Evolutionary conservation across 805 yeast species (phyloP).

Genomic region (Starmerella bombi): DNA sequence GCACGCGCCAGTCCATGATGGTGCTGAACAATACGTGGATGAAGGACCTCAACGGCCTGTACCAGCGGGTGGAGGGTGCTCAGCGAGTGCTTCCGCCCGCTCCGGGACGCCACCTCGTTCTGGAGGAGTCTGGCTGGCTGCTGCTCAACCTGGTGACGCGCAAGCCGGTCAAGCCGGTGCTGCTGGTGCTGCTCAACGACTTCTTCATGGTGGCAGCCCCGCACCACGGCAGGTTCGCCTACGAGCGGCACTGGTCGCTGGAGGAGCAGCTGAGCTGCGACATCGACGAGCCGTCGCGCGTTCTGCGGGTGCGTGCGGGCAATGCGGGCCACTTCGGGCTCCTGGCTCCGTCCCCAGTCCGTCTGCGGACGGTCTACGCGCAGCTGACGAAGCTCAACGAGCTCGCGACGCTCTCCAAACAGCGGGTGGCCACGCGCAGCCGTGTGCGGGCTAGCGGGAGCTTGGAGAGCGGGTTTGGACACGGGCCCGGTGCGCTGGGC

Average conservation of each 20-base stretch:
- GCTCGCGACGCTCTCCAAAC: slow-evolving; percentile 4
- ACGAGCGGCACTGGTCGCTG: slow-evolving; percentile 69
- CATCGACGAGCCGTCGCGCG: slow-evolving; percentile 20
- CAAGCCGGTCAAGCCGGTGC: slow-evolving; percentile 65
- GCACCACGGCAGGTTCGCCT: slow-evolving; percentile 40
- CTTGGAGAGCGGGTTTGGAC: not conserved
- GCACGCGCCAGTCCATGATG: slow-evolving; percentile 56
- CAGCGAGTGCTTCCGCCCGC: slow-evolving; percentile 60
- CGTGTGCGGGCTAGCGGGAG: not conserved
- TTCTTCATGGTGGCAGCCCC: slow-evolving; percentile 59
- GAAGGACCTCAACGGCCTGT: slow-evolving; percentile 51
- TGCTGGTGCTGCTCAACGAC: slow-evolving; percentile 66
- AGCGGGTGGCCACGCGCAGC: not conserved
- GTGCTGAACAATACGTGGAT: slow-evolving; percentile 76
- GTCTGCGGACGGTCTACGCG: slow-evolving; percentile 11
- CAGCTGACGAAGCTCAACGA: slow-evolving; percentile 14
- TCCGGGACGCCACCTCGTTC: slow-evolving; percentile 68
- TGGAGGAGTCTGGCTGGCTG: slow-evolving; percentile 73
- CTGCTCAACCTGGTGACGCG: slow-evolving; percentile 77
- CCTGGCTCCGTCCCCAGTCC: slow-evolving; percentile 13
- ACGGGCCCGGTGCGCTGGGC: not conserved
- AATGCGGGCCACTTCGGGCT: slow-evolving; percentile 28
- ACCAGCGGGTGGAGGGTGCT: slow-evolving; percentile 82
- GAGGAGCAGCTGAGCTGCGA: slow-evolving; percentile 36
- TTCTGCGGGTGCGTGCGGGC: slow-evolving; percentile 37